These are phyloP conservation scores for Exophiala phaeomuriformis DNA, from an alignment of 2,329 filamentous ascomycete genomes.

Conservation along the genomic window DNA sequence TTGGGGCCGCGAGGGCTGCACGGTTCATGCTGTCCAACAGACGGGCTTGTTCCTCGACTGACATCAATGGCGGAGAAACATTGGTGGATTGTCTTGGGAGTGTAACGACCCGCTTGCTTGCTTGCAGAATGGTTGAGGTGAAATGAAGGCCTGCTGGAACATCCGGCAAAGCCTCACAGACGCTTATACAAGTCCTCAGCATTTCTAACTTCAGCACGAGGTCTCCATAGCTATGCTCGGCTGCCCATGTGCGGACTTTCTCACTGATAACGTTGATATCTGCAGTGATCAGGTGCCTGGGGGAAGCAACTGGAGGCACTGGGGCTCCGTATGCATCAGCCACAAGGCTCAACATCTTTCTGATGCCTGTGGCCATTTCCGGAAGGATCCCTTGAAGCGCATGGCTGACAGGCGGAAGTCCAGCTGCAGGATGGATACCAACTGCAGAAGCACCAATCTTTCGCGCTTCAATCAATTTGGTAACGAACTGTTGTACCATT, in stretches of 20 bases:
- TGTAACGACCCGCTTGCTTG: constrained; percentile 66
- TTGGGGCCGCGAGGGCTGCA: constrained; percentile 68
- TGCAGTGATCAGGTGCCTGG: constrained; percentile 1
- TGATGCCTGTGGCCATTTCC: constrained; percentile 35
- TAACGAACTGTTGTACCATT: constrained; percentile 72
- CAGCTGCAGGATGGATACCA: constrained; percentile 88
- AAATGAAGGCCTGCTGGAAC: constrained; percentile 83
- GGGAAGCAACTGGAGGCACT: constrained; percentile 7
- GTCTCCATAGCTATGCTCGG: constrained; percentile 59
- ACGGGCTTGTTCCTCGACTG: constrained; percentile 72
- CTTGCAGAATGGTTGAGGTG: constrained; percentile 74
- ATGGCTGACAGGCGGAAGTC: constrained; percentile 63
- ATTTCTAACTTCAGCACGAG: constrained; percentile 76
- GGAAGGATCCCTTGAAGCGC: constrained; percentile 30
- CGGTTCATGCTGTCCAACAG: constrained; percentile 80
- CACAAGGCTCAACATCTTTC: constrained; percentile 36
- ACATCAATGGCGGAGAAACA: constrained; percentile 17
- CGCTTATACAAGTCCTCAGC: constrained; percentile 79
- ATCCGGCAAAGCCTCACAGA: constrained; percentile 88
- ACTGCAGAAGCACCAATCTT: constrained; percentile 93
- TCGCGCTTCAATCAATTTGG: constrained; percentile 78
- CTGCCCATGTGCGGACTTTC: constrained; percentile 15
- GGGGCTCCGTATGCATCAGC: constrained; percentile 40
- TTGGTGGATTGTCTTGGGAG: constrained; percentile 49
- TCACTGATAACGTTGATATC: constrained; percentile 7